Base-by-base conservation (phyloP, 23 red algal genomes). In the Gracilaria domingensis region DNA sequence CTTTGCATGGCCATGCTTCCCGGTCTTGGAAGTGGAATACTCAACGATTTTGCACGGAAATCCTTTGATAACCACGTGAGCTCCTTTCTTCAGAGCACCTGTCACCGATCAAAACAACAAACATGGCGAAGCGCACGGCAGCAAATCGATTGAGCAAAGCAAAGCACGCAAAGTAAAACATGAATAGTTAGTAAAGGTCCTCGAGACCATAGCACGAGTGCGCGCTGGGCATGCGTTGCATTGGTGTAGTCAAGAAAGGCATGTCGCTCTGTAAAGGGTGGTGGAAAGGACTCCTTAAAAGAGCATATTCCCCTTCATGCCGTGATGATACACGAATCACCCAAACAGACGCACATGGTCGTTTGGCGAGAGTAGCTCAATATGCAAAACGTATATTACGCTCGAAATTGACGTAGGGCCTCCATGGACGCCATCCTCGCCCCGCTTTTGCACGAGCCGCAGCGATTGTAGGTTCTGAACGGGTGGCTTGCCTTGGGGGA, bases 1-100 rank as follows among this genome's bases (percentile, higher is more conserved):
- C 90, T 99, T 99, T 29, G 97, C 97, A 82, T 99, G 97, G 14
- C 97, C 97, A 77, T 99, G 97, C 82, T 99, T 99, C 21, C 97
- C 97, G 36, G 97, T 99, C 89, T 99, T 99, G 21, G 93, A 96
- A 16, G 97, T 99, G 26, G 93, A 96, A 47, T 95, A 94, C 4
- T 99, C 97, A 56, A 99, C 93, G 34, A 95, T 93, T 66, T 99
- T 99, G 86, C 97, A 99, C n/a, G 97, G 94, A 57, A 96, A 96
- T 34, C 97, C 97, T 78, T 99, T 99, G 86, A 99, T 84, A 32
- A 99, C 97, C 16, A 99, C 94, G 71, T 95, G 85, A 40, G 91
- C 51, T 28, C 95, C 95, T 85, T 99, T 99, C 91, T 99, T 99
- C 61, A 99, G 54, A 13, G 96, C 74, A 80, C 87, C 87, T 90